A percentile compares a stretch with the other conserved stretches of the same genome.
Evolutionary conservation across 192 early-diverging fungal species (phyloP).

Genomic region (Phycomyces blakesleeanus): DNA sequence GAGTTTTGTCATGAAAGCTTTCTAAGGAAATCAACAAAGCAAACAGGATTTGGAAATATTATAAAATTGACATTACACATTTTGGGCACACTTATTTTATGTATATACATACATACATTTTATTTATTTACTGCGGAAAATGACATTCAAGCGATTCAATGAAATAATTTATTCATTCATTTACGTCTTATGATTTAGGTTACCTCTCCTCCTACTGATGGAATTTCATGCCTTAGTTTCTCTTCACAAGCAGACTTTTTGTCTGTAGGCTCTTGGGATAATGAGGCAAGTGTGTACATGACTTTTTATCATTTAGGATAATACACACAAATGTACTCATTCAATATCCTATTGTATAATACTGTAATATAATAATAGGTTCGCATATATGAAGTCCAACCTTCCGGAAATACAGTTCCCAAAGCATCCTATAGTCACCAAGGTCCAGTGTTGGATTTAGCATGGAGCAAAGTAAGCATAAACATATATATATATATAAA

Average conservation of each 20-base stretch:
- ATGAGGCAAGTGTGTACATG: constrained; percentile 44
- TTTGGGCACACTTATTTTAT: too few species aligned
- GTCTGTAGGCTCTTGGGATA: constrained; percentile 90
- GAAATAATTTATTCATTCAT: too few species aligned
- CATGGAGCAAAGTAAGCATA: constrained; percentile 87
- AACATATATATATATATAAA: too few species aligned
- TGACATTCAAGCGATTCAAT: too few species aligned
- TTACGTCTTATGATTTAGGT: constrained; percentile 30
- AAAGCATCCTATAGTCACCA: constrained; percentile 82
- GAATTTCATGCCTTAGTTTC: constrained; percentile 77
- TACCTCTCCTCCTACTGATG: constrained; percentile 66
- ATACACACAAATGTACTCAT: background rate
- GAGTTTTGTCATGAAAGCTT: background rate
- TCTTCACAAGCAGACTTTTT: constrained; percentile 79
- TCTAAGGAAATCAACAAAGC: too few species aligned
- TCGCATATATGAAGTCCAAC: constrained; percentile 86
- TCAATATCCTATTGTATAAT: background rate
- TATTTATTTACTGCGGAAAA: too few species aligned
- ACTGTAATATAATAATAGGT: too few species aligned
- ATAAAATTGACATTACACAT: too few species aligned
- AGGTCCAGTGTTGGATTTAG: constrained; percentile 74
- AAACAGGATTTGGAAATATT: too few species aligned
- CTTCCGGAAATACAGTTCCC: constrained; percentile 67
- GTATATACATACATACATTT: too few species aligned
- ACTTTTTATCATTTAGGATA: background rate